Base-by-base conservation (phyloP, 495 filamentous ascomycete genomes). In the Talaromyces trachyspermus region DNA sequence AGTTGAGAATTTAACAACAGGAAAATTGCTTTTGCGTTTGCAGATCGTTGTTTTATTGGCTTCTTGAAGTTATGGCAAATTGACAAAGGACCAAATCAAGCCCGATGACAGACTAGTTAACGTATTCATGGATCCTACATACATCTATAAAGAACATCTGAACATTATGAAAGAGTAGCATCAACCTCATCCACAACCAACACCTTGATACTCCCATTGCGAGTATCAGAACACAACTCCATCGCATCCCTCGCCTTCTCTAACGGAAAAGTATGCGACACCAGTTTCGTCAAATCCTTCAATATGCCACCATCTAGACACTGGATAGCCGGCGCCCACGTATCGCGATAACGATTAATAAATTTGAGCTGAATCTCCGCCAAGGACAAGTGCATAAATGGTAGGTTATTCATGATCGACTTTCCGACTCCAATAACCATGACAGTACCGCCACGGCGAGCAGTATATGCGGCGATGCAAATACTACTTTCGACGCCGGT, bases 261-360 rank as follows among this genome's bases (percentile, higher is more conserved):
- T 17, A 84, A 59, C 3, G 75, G 70, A 49, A 76, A 79, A 2
- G 63, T 70, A 64, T 92, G 86, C 17, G 86, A 91, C 15, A 95
- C 75, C 22, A 89, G 63, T 27, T 70, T 73, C 53, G 74, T 80
- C 36, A 82, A 59, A 45, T 83, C 70, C n/a, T n/a, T n/a, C 14
- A 83, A 38, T n/a, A 81, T 66, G 0, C 69, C 73, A 11, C 74
- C 70, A 46, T 54, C 58, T 15, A 64, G 29, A 17, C 69, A 54
- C 37, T 64, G 45, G 33, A 84, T 78, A 0, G 71, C 77, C 0
- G 70, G 69, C 3, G 78, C 77, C 78, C 80, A 84, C 0, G 78
- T 81, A 50, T 82, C 76, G 22, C 66, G 60, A 50, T 82, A 84
- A n/a, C 80, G 70, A 45, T 82, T 81, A 46, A 80, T 82, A 54